Evolutionary conservation across 331 rosid species (phyloP), one percentile per base, ranked within the genome.

Genomic region (Arachis monticola): DNA sequence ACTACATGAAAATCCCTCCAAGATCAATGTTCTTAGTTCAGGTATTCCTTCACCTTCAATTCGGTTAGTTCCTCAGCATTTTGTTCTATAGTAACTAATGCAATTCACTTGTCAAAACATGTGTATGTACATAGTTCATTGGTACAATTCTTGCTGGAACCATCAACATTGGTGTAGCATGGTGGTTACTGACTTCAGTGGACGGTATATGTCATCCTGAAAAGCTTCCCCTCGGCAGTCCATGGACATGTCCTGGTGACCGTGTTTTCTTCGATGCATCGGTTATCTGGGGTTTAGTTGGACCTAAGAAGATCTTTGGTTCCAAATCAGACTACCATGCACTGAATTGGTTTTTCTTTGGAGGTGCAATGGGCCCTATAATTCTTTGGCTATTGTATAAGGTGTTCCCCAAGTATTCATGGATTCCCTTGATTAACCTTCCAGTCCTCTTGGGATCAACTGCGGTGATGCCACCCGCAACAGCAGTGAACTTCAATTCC

Each of bases 1-100:
- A 89, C 75, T 89, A 89, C 83, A 87, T 85, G 91, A 89, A 89
- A 80, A 89, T 89, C 77, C 90, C 94, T 45, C 92, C 90, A 66
- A 85, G 88, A 66, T 89, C 92, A 44, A 89, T 89, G 95, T 89
- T 89, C 79, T 69, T 89, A 41, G 93, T 87, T 72, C 90, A 87
- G 90, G 92, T 89, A 77, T 17, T 17, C 22, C 22, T 17, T 17
- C 22, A 17, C 22, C 22, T 17, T 17, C 22, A 17, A 17, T 17
- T 17, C 22, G 22, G 22, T 17, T 17, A 17, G 22, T 17, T 17
- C 22, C 22, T 17, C 22, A 17, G 22, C 22, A 17, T 17, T 17
- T 17, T 17, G 22, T 17, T 17, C 22, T 17, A 17, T 17, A 17
- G 22, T 17, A 17, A 17, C 22, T 17, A 17, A 81, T 22, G 35